phyloP scores from a whole-genome alignment of 169 alveolate genomes.

The Amoebophrya sp. region DNA sequence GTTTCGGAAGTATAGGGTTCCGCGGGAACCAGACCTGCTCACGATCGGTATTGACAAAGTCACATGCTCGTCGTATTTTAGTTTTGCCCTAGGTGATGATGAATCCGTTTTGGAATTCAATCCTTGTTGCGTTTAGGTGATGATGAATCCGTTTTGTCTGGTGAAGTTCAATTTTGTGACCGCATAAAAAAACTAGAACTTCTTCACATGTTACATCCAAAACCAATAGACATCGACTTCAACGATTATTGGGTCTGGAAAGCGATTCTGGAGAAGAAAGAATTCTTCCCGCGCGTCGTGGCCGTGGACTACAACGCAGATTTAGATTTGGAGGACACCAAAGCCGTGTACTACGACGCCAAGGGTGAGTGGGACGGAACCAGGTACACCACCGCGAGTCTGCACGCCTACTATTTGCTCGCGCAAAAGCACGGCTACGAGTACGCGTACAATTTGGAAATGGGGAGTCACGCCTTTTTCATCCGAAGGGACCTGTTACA shows the following conservation, averaged over 20 bases:
- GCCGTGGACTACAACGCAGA: slow-evolving; percentile 30
- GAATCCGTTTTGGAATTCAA: too few relatives aligned
- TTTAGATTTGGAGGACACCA: not conserved
- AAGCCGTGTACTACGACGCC: not conserved
- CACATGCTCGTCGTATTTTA: too few relatives aligned
- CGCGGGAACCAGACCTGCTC: slow-evolving; percentile 12
- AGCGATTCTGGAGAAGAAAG: not conserved
- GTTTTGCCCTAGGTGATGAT: too few relatives aligned
- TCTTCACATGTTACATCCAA: too few relatives aligned
- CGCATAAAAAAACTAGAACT: too few relatives aligned
- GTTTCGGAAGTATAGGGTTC: not conserved
- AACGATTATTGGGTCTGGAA: slow-evolving; percentile 12
- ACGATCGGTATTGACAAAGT: slow-evolving; percentile 13
- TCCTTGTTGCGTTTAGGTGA: too few relatives aligned
- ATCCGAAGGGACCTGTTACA: not conserved
- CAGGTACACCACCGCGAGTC: slow-evolving; percentile 31
- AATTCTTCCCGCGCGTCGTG: not conserved
- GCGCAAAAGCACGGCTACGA: not conserved
- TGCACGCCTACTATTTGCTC: not conserved
- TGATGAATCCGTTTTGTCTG: too few relatives aligned
- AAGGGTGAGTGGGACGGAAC: slow-evolving; percentile 27
- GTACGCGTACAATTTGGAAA: slow-evolving; percentile 21
- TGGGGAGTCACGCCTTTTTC: slow-evolving; percentile 24
- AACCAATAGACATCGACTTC: slow-evolving; percentile 30
- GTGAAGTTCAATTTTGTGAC: too few relatives aligned